Conservation (phyloP, 208 protist genomes). For the Porcisia deanei region DNA sequence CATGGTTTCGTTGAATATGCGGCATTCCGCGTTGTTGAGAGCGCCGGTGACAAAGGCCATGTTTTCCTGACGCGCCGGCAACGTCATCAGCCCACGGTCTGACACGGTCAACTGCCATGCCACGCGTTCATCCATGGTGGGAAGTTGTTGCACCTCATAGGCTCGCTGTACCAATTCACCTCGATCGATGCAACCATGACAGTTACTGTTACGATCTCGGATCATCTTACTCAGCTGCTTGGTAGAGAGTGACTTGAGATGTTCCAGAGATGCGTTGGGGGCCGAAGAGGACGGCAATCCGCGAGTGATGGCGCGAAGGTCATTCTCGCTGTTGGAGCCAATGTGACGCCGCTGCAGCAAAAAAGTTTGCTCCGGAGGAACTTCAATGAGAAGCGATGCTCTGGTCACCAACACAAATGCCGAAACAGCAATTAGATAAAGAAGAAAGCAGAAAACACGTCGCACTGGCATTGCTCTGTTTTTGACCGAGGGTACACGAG, state of each 20-base stretch:
- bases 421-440: background rate
- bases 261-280: constrained; percentile 14
- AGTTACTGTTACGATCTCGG: constrained; percentile 34
- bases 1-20: constrained; percentile 19
- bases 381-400: constrained; percentile 33
- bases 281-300: constrained; percentile 23
- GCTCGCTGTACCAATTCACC: constrained; percentile 42
- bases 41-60: constrained; percentile 24
- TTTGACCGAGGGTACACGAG: background rate
- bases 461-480: background rate
- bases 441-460: background rate
- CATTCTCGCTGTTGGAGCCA: constrained; percentile 10
- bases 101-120: constrained; percentile 41
- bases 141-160: constrained; percentile 34
- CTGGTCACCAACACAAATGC: background rate
- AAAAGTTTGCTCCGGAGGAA: constrained; percentile 47
- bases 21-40: constrained; percentile 24
- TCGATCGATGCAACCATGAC: constrained; percentile 49
- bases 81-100: constrained; percentile 29
- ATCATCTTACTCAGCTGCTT: constrained; percentile 42
- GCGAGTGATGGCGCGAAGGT: constrained; percentile 31
- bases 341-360: constrained; percentile 40
- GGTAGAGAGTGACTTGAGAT: constrained; percentile 20
- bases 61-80: constrained; percentile 10
- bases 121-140: constrained; percentile 42